Evolutionary conservation across 2,329 filamentous ascomycete species (phyloP).

Genomic region (Thelonectria rubi): DNA sequence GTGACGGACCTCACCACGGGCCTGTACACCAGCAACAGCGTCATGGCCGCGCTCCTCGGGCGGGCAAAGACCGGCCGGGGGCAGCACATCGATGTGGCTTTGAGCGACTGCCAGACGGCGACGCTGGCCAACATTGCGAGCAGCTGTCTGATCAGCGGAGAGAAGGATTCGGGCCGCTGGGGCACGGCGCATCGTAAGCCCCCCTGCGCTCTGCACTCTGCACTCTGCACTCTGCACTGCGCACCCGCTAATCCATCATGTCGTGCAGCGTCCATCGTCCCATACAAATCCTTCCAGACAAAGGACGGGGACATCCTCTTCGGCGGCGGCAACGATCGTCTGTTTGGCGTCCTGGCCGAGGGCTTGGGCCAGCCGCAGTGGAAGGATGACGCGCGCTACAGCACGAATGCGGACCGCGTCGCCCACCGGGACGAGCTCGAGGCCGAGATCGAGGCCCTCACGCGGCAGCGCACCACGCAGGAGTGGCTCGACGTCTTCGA

Average conservation of each 20-base stretch:
- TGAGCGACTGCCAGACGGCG: slow-evolving; percentile 95
- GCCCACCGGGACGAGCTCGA: slow-evolving; percentile 82
- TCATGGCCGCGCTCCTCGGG: slow-evolving; percentile 90
- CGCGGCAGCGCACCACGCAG: slow-evolving; percentile 78
- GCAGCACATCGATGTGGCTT: slow-evolving; percentile 89
- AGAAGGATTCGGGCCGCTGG: slow-evolving; percentile 90
- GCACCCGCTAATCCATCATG: slow-evolving; percentile 14
- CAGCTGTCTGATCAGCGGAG: slow-evolving; percentile 85
- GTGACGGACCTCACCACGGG: slow-evolving; percentile 97
- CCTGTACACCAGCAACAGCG: slow-evolving; percentile 91
- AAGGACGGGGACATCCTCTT: slow-evolving; percentile 76
- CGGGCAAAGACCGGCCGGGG: slow-evolving; percentile 79
- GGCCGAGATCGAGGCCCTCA: slow-evolving; percentile 78
- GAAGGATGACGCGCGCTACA: slow-evolving; percentile 67
- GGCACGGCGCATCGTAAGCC: slow-evolving; percentile 89
- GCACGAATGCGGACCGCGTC: slow-evolving; percentile 70
- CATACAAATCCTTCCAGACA: slow-evolving; percentile 86
- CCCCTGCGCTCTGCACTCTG: neutral
- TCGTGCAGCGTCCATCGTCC: slow-evolving; percentile 85
- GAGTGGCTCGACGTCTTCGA: slow-evolving; percentile 90
- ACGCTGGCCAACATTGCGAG: slow-evolving; percentile 96
- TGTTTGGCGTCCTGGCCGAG: slow-evolving; percentile 72
- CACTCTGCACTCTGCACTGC: neutral
- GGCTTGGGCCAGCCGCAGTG: slow-evolving; percentile 67
- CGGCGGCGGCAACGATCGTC: slow-evolving; percentile 76